A percentile compares a stretch with the other conserved stretches of the same genome.
phyloP scores from a whole-genome alignment of 163 green algal species.

The Coccomyxa subellipsoidea region DNA sequence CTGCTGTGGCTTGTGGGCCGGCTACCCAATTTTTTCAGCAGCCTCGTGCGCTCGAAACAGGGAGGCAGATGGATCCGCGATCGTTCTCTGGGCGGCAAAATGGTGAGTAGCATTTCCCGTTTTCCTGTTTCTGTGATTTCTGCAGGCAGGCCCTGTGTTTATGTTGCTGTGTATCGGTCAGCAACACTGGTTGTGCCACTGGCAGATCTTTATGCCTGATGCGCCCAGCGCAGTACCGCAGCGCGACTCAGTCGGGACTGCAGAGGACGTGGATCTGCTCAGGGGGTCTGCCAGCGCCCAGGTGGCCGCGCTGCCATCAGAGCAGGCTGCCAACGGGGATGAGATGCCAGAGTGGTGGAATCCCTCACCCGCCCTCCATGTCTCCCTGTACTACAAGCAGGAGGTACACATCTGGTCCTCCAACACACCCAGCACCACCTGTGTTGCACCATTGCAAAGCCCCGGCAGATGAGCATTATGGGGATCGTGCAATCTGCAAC shows the following conservation, averaged over 20 bases:
- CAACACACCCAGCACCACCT: too few species aligned
- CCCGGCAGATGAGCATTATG: too few species aligned
- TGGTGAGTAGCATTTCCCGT: constrained; percentile 26
- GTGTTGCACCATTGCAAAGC: too few species aligned
- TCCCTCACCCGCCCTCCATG: constrained; percentile 1
- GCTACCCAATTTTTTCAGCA: neutral
- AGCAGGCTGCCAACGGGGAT: neutral
- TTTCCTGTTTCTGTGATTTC: too few species aligned
- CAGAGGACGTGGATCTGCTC: neutral
- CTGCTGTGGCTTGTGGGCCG: neutral
- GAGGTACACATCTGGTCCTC: constrained; percentile 3
- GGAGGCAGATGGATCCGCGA: constrained; percentile 52
- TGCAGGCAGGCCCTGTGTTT: too few species aligned
- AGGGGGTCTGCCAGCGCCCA: neutral
- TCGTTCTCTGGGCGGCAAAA: constrained; percentile 50
- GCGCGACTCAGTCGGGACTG: neutral
- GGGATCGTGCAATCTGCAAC: too few species aligned
- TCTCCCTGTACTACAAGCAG: constrained; percentile 16
- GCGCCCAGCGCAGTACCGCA: neutral
- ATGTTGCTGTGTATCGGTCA: too few species aligned
- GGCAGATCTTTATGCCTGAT: constrained; percentile 22
- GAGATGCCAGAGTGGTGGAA: constrained; percentile 25
- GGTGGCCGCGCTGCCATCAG: neutral
- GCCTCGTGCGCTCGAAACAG: neutral
- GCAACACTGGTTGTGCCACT: too few species aligned